These are phyloP conservation scores for Suillus tomentosus DNA, from an alignment of 768 basidiomycete species.

Conservation along the genomic window DNA sequence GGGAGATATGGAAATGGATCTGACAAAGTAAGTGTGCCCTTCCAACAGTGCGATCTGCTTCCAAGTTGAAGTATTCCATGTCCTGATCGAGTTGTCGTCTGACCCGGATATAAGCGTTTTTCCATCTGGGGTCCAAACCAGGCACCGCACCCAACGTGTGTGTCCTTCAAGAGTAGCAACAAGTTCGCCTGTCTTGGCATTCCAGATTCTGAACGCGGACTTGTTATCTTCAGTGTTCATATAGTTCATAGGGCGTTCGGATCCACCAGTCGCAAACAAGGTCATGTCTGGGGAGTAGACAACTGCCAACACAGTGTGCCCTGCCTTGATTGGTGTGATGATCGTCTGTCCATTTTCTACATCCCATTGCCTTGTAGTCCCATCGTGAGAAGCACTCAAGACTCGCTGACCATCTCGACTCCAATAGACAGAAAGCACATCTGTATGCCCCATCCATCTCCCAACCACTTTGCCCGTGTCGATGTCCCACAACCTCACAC, in stretches of 20 bases:
- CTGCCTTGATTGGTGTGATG: not conserved
- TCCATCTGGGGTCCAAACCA: not conserved
- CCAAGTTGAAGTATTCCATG: not conserved
- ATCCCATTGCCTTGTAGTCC: not conserved
- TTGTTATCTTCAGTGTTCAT: not conserved
- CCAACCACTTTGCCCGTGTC: not conserved
- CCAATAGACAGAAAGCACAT: not conserved
- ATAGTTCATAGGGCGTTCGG: not conserved
- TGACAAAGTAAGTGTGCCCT: accelerated
- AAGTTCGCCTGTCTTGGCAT: not conserved
- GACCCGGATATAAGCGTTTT: not conserved
- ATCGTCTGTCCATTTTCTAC: not conserved
- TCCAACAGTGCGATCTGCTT: not conserved
- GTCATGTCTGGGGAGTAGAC: not conserved
- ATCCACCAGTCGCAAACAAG: not conserved
- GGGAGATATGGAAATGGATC: not conserved
- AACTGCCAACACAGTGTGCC: not conserved
- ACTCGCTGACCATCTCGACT: not conserved
- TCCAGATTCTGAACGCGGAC: not conserved
- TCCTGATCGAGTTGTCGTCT: accelerated
- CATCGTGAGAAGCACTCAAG: not conserved
- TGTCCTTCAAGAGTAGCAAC: not conserved
- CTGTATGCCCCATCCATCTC: not conserved
- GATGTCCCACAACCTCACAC: not conserved
- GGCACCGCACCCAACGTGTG: not conserved